Percentiles rank a stretch among this genome's conserved stretches.
phyloP scores from a whole-genome alignment of 208 protist genomes.

The Leishmania turanica region DNA sequence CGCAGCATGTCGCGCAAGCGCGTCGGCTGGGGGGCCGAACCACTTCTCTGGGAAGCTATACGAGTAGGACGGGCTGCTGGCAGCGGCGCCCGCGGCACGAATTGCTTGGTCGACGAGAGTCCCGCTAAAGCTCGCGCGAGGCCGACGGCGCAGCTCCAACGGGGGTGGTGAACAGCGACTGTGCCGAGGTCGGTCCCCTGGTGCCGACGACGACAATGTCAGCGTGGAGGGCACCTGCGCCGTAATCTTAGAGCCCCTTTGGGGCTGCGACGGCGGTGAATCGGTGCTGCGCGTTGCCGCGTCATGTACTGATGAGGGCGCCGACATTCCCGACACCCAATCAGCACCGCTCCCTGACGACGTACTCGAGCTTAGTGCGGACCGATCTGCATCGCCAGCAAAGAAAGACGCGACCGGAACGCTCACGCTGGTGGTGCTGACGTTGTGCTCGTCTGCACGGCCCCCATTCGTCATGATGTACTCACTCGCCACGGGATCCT shows the following conservation, averaged over 20 bases:
- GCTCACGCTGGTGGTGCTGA: background rate
- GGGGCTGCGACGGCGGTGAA: background rate
- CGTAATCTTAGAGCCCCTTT: background rate
- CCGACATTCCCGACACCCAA: background rate
- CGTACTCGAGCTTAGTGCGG: background rate
- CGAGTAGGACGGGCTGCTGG: background rate
- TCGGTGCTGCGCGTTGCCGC: background rate
- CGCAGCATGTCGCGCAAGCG: background rate
- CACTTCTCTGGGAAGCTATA: conserved; percentile 4
- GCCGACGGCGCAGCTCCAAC: background rate
- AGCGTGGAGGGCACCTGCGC: background rate
- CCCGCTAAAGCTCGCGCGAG: no score
- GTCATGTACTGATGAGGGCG: background rate
- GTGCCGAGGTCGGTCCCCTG: background rate
- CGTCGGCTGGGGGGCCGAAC: background rate
- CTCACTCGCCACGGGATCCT: conserved; percentile 24
- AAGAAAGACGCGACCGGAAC: background rate
- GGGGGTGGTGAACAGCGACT: background rate
- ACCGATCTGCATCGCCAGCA: background rate
- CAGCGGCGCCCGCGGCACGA: background rate
- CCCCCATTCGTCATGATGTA: conserved; percentile 19
- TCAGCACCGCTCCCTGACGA: background rate
- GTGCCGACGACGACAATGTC: background rate
- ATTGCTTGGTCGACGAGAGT: conserved; percentile 2
- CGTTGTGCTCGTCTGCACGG: conserved; percentile 14